Percentiles rank a stretch among this genome's conserved stretches.
Conservation (phyloP, 2,329 filamentous ascomycete genomes). For the Chaetothyriales sp. region DNA sequence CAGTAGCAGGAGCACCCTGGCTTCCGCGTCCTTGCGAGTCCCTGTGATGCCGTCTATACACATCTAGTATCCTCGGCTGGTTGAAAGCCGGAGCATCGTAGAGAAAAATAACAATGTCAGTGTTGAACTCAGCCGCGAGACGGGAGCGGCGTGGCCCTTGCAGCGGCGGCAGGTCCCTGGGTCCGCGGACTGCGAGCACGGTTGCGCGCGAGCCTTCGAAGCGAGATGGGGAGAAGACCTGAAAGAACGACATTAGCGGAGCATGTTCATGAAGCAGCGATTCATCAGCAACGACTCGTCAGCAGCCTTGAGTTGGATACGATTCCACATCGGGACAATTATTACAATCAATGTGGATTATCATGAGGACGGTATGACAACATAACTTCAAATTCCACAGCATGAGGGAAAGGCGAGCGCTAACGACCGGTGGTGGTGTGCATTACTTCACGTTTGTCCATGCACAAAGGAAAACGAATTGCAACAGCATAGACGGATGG, state of each 20-base stretch:
- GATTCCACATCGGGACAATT: not conserved
- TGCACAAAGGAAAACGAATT: not conserved
- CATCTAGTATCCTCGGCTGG: conserved; percentile 39
- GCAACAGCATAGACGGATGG: too few species aligned
- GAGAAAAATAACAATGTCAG: conserved; percentile 51
- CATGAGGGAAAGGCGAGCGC: not conserved
- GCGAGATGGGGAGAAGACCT: conserved; percentile 36
- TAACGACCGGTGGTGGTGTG: not conserved
- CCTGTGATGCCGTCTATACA: conserved; percentile 38
- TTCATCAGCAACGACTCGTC: too few species aligned
- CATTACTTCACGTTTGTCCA: not conserved
- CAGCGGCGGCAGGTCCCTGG: conserved; percentile 21
- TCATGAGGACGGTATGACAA: not conserved
- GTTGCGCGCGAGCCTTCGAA: conserved; percentile 48
- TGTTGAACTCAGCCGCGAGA: conserved; percentile 50
- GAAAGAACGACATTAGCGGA: not conserved
- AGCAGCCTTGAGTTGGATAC: not conserved
- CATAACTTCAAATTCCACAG: not conserved
- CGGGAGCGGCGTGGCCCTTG: conserved; percentile 42
- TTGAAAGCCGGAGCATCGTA: conserved; percentile 32
- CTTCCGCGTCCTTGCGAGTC: conserved; percentile 51
- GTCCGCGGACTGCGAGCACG: conserved; percentile 39
- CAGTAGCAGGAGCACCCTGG: conserved; percentile 23
- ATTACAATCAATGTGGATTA: not conserved
- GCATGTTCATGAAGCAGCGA: not conserved